These are phyloP conservation scores for Gossypium davidsonii DNA, from an alignment of 441 rosid genomes.

Conservation along the genomic window DNA sequence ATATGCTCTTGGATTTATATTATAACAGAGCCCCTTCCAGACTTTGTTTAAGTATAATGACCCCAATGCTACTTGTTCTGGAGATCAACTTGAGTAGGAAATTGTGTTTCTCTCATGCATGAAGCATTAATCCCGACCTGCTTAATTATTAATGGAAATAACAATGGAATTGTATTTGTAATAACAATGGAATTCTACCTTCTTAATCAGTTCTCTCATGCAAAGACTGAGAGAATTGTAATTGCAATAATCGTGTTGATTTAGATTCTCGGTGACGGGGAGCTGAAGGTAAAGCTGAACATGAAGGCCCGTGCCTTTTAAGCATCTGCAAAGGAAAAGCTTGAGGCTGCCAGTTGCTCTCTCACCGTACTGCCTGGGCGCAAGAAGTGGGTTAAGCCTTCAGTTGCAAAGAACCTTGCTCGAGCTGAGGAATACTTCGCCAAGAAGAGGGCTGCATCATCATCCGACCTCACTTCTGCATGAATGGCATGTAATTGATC, in stretches of 20 bases:
- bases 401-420: slow-evolving; percentile 74
- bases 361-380: slow-evolving; percentile 68
- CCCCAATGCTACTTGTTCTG: neutral
- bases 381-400: slow-evolving; percentile 84
- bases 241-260: slow-evolving; percentile 1
- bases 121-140: neutral
- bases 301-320: slow-evolving; percentile 76
- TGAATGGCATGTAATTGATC: neutral
- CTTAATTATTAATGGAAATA: neutral
- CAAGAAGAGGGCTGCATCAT: slow-evolving; percentile 65
- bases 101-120: neutral
- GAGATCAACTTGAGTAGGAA: neutral
- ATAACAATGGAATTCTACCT: neutral
- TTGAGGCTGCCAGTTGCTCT: slow-evolving; percentile 73
- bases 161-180: neutral
- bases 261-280: slow-evolving; percentile 77
- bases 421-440: slow-evolving; percentile 86
- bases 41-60: neutral
- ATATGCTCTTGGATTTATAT: neutral
- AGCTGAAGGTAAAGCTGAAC: slow-evolving; percentile 60
- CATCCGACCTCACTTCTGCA: slow-evolving; percentile 35
- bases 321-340: slow-evolving; percentile 75
- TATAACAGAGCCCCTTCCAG: neutral
- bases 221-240: neutral
- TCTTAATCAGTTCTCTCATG: neutral